A percentile compares a stretch with the other conserved stretches of the same genome.
Evolutionary conservation across 176 grass and related monocot species (phyloP).

Genomic region (Oryza rufipogon): DNA sequence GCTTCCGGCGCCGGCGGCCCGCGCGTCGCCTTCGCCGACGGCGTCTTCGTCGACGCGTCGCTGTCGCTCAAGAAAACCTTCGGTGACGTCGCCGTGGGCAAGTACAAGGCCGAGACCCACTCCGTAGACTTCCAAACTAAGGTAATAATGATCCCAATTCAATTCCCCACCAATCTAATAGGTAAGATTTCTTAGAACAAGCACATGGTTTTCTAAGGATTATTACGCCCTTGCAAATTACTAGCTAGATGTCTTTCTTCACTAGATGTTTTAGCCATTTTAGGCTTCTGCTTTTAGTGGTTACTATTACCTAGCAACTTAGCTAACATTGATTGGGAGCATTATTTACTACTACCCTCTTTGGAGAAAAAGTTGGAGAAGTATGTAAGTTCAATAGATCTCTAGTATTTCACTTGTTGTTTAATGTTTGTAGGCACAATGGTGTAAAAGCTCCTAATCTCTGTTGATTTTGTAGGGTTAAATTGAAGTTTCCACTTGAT

Average conservation of each 20-base stretch:
- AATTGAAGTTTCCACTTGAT: background rate
- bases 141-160: slow-evolving; percentile 31
- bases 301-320: background rate
- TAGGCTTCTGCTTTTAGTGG: background rate
- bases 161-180: background rate
- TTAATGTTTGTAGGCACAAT: background rate
- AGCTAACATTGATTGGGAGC: background rate
- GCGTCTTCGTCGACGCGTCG: slow-evolving; percentile 66
- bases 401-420: background rate
- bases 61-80: slow-evolving; percentile 56
- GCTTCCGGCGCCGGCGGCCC: slow-evolving; percentile 67
- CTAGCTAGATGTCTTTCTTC: no score
- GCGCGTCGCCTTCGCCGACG: slow-evolving; percentile 55
- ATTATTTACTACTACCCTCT: background rate
- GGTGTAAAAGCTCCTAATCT: background rate
- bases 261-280: background rate
- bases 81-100: slow-evolving; percentile 28
- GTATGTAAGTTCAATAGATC: background rate
- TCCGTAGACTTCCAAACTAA: slow-evolving; percentile 65
- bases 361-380: background rate
- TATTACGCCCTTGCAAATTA: background rate
- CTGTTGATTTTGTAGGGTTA: background rate
- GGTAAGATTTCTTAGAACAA: background rate
- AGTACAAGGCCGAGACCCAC: slow-evolving; percentile 58
- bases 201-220: background rate